Percentiles rank a stretch among this genome's conserved stretches.
These are phyloP conservation scores for Phyllosticta citriasiana DNA, from an alignment of 2,329 filamentous ascomycete species.

Conservation along the genomic window DNA sequence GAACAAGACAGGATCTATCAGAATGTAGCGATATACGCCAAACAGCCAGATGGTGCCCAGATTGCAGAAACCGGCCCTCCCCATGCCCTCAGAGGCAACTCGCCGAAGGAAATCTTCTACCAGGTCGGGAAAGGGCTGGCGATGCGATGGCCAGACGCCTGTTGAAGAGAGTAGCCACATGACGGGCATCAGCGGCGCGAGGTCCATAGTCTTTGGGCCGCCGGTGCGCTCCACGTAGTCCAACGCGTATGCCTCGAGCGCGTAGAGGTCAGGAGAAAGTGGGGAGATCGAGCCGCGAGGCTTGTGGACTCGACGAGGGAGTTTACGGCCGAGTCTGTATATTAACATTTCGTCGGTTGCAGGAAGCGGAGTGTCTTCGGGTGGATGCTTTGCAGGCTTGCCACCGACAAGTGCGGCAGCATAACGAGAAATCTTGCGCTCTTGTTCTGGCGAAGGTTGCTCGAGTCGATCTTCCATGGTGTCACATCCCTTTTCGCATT, in stretches of 20 bases:
- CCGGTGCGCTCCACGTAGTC: not conserved
- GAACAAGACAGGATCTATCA: no score
- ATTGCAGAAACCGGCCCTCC: not conserved
- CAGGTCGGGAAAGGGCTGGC: not conserved
- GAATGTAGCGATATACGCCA: not conserved
- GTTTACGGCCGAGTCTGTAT: no score
- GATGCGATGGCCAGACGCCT: not conserved
- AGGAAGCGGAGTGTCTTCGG: no score
- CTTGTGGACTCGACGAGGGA: not conserved
- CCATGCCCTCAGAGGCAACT: not conserved
- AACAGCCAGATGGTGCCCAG: not conserved
- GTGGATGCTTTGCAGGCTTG: no score
- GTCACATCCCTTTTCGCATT: constrained; percentile 28
- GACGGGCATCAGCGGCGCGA: no score
- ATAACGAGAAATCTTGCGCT: not conserved
- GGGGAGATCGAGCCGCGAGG: not conserved
- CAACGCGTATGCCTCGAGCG: not conserved
- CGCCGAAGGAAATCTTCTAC: not conserved
- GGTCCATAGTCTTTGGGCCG: no score
- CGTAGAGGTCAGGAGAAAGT: not conserved
- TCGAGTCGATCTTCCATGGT: constrained; percentile 9
- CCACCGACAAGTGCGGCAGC: no score
- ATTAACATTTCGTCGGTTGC: no score
- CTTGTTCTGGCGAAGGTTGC: not conserved
- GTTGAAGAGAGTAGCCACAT: not conserved